Base-by-base conservation (phyloP, 805 yeast genomes). In the Pichia ethanolica region DNA sequence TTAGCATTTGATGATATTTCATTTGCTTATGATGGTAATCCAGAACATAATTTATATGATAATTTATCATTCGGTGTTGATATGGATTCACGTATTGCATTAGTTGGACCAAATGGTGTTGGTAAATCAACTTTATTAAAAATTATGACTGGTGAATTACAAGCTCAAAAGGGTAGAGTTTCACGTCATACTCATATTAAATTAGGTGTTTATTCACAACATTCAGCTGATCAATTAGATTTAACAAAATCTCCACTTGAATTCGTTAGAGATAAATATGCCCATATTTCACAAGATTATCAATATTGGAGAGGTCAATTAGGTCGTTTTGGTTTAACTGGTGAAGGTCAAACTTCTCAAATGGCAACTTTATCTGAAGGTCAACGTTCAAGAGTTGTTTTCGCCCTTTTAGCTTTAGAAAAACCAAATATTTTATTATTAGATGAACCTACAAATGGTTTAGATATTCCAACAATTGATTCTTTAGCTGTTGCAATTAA, bases 401-500 rank as follows among this genome's bases (percentile, higher is more conserved):
- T 93, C 66, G 98, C 98, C 10, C 75, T 93, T 59, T 79, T 93
- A 64, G 99, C 99, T 46, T 77, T 93, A 59, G 97, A 93, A 73
- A 74, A 86, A 55, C 99, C 99, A 64, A 93, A 93, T 73, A 88
- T 93, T 70, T 76, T 93, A 62, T 75, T 93, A 67, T 77, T 93
- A 73, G 99, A 93, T 77, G 99, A 93, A 83, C 99, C 99, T 81
- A 93, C 99, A 59, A 93, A 93, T 79, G 98, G 98, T 79, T 78
- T 93, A 71, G 99, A 93, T 77, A 91, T 93, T 62, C 89, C 97
- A 64, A 90, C 99, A 46, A 93, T 93, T 67, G 99, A 93, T 72
- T 93, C 99, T 41, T 77, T 93, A 63, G 99, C 97, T 47, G 95
- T 86, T 50, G 99, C 99, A 56, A 91, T 93, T 68, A 83, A 89